A percentile compares a stretch with the other conserved stretches of the same genome.
Conservation (phyloP, 768 basidiomycete species). For the Xerocomus spinulosus region DNA sequence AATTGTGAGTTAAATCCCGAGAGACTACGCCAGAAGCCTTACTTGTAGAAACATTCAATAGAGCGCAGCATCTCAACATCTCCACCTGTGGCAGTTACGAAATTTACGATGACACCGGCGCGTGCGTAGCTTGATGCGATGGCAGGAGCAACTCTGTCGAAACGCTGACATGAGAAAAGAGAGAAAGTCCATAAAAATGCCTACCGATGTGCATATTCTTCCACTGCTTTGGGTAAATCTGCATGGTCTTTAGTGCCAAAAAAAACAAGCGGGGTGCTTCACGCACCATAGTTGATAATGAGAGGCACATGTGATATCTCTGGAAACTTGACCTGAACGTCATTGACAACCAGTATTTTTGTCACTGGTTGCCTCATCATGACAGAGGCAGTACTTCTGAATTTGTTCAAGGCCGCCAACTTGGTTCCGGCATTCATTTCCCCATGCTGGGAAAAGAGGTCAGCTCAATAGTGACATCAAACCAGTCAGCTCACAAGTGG, state of each 20-base stretch:
- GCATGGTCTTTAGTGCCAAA: constrained; percentile 8
- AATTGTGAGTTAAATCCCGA: constrained; percentile 11
- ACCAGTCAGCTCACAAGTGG: constrained; percentile 63
- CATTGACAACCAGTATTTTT: constrained; percentile 87
- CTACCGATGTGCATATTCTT: constrained; percentile 95
- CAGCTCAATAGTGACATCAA: constrained; percentile 5
- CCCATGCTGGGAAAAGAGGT: constrained; percentile 56
- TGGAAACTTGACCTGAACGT: constrained; percentile 85
- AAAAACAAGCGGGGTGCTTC: not conserved
- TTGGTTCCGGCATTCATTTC: constrained; percentile 88
- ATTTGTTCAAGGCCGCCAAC: constrained; percentile 79
- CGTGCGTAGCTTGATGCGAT: constrained; percentile 79
- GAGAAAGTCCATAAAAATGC: constrained; percentile 7
- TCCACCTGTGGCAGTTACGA: constrained; percentile 95
- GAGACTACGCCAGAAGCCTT: constrained; percentile 22
- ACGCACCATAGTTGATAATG: constrained; percentile 88
- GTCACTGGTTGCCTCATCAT: constrained; percentile 62
- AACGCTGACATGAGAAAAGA: constrained; percentile 7
- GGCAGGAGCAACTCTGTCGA: constrained; percentile 72
- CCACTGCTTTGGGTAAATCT: constrained; percentile 93
- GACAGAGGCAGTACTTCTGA: constrained; percentile 52
- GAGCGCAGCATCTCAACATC: constrained; percentile 98
- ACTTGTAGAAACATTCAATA: constrained; percentile 99
- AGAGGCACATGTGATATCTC: constrained; percentile 89
- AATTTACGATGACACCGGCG: constrained; percentile 91